Percentiles rank a stretch among this genome's conserved stretches.
Conservation (phyloP, 352 stramenopile species). For the Pythium guiyangense region DNA sequence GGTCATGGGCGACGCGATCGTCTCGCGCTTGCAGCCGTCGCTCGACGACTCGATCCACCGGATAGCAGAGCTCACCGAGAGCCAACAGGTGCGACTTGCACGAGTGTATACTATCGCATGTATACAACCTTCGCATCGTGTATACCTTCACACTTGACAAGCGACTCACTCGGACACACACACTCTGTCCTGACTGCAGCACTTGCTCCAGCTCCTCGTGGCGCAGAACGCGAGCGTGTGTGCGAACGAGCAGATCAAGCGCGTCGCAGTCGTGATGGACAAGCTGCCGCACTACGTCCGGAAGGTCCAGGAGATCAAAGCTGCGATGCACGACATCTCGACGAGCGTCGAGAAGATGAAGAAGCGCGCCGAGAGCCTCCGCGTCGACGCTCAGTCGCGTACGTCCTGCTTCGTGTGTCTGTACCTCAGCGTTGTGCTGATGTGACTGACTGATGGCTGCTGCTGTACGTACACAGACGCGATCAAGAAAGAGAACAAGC, state of each 20-base stretch:
- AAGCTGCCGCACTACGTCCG: conserved; percentile 66
- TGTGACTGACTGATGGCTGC: background rate
- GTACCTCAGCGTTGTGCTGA: background rate
- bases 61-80: conserved; percentile 62
- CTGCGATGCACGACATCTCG: conserved; percentile 58
- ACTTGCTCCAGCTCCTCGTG: conserved; percentile 39
- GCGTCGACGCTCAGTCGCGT: conserved; percentile 77
- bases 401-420: conserved; percentile 16
- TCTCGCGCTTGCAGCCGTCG: conserved; percentile 49
- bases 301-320: conserved; percentile 60
- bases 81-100: conserved; percentile 27
- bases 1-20: conserved; percentile 51
- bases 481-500: conserved; percentile 80
- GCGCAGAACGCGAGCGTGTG: conserved; percentile 48
- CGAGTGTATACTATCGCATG: background rate
- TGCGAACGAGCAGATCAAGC: conserved; percentile 52
- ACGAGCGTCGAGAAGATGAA: conserved; percentile 64
- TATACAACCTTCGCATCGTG: too few species aligned
- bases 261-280: conserved; percentile 56
- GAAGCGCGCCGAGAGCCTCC: conserved; percentile 54
- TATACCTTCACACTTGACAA: too few species aligned
- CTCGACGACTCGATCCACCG: conserved; percentile 63
- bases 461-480: conserved; percentile 30
- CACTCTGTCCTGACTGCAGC: conserved; percentile 18
- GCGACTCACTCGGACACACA: background rate